Conservation (phyloP, 1,284 basidiomycete species). For the Malassezia japonica region DNA sequence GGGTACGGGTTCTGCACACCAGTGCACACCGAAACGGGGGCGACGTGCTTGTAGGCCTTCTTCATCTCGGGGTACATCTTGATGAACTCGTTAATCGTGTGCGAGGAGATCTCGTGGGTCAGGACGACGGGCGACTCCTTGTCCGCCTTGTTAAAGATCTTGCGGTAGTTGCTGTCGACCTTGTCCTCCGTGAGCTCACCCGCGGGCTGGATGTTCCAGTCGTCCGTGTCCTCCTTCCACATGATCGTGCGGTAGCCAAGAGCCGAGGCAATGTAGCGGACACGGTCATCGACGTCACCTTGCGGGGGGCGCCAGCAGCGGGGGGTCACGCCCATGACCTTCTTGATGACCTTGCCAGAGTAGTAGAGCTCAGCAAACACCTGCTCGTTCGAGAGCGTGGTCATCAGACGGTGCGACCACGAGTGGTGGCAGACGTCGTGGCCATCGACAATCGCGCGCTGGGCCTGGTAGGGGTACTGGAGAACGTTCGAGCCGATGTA, state of each 20-base stretch:
- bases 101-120: slow-evolving; percentile 22
- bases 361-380: slow-evolving; percentile 56
- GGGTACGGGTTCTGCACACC: slow-evolving; percentile 18
- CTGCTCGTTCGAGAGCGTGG: slow-evolving; percentile 51
- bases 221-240: slow-evolving; percentile 52
- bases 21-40: slow-evolving; percentile 20
- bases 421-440: slow-evolving; percentile 38
- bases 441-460: slow-evolving; percentile 49
- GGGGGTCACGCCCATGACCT: slow-evolving; percentile 52
- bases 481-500: slow-evolving; percentile 53
- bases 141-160: background rate
- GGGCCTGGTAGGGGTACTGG: slow-evolving; percentile 54
- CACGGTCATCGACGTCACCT: slow-evolving; percentile 54
- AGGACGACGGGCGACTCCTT: slow-evolving; percentile 19
- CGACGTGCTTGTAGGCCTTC: slow-evolving; percentile 19
- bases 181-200: slow-evolving; percentile 42
- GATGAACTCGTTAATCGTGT: slow-evolving; percentile 23
- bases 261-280: slow-evolving; percentile 52
- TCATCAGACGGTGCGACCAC: slow-evolving; percentile 53
- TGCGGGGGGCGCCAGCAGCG: slow-evolving; percentile 52
- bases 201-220: slow-evolving; percentile 49
- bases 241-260: slow-evolving; percentile 52
- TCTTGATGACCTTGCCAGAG: slow-evolving; percentile 53
- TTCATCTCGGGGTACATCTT: slow-evolving; percentile 20
- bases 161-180: slow-evolving; percentile 15